Evolutionary conservation across 192 early-diverging fungal genomes (phyloP), one percentile per base, ranked within the genome.

Genomic region (Coemansia sp.): DNA sequence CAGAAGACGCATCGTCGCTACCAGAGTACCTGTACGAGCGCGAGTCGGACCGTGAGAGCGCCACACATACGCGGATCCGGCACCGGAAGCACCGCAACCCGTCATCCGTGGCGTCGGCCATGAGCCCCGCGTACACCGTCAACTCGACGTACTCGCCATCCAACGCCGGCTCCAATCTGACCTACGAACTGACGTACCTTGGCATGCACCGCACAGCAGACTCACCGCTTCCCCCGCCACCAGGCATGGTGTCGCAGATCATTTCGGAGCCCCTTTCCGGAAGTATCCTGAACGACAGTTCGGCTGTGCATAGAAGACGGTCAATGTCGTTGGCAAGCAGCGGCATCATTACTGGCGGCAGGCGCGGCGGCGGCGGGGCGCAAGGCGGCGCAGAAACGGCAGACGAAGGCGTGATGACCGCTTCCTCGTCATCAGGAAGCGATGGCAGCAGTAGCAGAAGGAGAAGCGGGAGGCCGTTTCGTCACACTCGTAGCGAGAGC

Each of bases 141-240:
- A 72, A 62, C 63, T 81, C 79, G 7, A 74, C 70, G 26, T 81
- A 81, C 61, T 72, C 78, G 51, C 72, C 78, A 5, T 81, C 79
- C 28, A 69, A 75, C 43, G 79, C 79, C 1, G 79, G 70, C 9
- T 81, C 79, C 58, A 74, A 75, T 20, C 49, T 72, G 43, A 70
- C 73, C 3, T 74, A 81, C 45, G 79, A 81, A 70, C 72, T 81
- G 39, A 74, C 79, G 0, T 75, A 70, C 34, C 59, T 81, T 29
- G 79, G 79, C 0, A 55, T 81, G 46, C 79, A 81, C 25, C 72
- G 68, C 46, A 75, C 70, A 1, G 68, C 62, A 16, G 74, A 72
- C 39, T 66, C 79, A 20, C 72, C 78, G 18, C 69, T 26, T 8
- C 48, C n/a, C n/a, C n/a, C 48, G 48, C 48, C 48, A 55, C 59